These are phyloP conservation scores for Glycine latifolia DNA, from an alignment of 306 rosid genomes.

Conservation along the genomic window DNA sequence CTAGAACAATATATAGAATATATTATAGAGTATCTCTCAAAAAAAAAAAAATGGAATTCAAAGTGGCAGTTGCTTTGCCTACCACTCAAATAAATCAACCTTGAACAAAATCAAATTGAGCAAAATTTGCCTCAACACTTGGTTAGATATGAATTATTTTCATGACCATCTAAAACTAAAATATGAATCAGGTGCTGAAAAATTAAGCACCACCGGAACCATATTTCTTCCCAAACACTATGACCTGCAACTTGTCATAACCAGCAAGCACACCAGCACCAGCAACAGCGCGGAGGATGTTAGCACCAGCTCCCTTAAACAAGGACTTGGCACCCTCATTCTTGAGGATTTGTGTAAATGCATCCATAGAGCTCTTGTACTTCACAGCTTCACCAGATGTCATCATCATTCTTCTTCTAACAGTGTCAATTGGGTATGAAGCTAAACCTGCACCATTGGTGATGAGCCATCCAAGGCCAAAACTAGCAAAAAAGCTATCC, in stretches of 20 bases:
- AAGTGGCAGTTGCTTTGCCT: no score
- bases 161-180: slow-evolving; percentile 59
- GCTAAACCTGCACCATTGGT: slow-evolving; percentile 87
- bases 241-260: slow-evolving; percentile 81
- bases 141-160: slow-evolving; percentile 51
- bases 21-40: slow-evolving; percentile 21
- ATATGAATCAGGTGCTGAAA: not conserved
- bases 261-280: slow-evolving; percentile 97
- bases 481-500: slow-evolving; percentile 89
- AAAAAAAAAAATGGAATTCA: slow-evolving; percentile 41
- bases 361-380: slow-evolving; percentile 89
- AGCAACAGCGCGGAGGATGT: slow-evolving; percentile 86
- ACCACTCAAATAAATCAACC: no score
- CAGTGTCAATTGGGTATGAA: slow-evolving; percentile 90
- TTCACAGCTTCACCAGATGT: slow-evolving; percentile 94
- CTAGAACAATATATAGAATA: slow-evolving; percentile 11
- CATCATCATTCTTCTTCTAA: slow-evolving; percentile 99
- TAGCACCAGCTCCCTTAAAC: slow-evolving; percentile 95
- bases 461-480: slow-evolving; percentile 71
- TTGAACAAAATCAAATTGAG: slow-evolving; percentile 56
- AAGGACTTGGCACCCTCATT: slow-evolving; percentile 88
- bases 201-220: slow-evolving; percentile 79
- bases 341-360: slow-evolving; percentile 74
- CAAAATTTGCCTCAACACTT: slow-evolving; percentile 61
- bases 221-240: slow-evolving; percentile 78